Evolutionary conservation across 2,329 filamentous ascomycete genomes (phyloP).

Genomic region (Talaromyces sp.): DNA sequence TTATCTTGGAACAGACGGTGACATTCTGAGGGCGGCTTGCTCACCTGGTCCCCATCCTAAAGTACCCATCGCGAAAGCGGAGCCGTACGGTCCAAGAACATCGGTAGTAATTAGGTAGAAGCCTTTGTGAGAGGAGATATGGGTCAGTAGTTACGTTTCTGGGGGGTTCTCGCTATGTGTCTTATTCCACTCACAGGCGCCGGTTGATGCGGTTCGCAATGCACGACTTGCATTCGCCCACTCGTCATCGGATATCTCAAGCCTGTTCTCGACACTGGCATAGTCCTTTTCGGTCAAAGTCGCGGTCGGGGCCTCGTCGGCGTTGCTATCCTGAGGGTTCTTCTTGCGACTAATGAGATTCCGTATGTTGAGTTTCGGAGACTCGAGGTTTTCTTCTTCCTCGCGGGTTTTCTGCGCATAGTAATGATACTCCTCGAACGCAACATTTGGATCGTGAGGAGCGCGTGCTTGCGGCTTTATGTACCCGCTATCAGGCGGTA

Average conservation of each 20-base stretch:
- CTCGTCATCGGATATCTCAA: conserved; percentile 34
- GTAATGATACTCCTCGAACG: conserved; percentile 34
- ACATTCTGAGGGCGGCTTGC: neutral
- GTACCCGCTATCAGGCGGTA: neutral
- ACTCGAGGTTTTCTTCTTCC: conserved; percentile 21
- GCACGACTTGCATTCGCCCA: conserved; percentile 46
- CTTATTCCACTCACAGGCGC: conserved; percentile 25
- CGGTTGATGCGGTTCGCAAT: conserved; percentile 43
- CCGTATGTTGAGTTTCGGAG: conserved; percentile 5
- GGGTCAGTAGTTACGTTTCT: neutral
- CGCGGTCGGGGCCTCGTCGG: neutral
- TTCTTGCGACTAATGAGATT: conserved; percentile 2
- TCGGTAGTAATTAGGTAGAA: conserved; percentile 50
- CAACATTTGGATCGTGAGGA: conserved; percentile 24
- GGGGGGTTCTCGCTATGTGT: neutral
- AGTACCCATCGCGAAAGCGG: conserved; percentile 25
- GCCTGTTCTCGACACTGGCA: neutral
- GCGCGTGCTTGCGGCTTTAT: conserved; percentile 12
- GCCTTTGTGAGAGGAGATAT: neutral
- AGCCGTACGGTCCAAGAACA: conserved; percentile 42
- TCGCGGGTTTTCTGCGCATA: conserved; percentile 28
- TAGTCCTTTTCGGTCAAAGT: neutral
- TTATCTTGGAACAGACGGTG: neutral
- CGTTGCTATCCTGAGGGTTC: neutral
- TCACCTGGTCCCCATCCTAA: conserved; percentile 41